Conservation (phyloP, 148 eudicot species). For the Cornus florida region DNA sequence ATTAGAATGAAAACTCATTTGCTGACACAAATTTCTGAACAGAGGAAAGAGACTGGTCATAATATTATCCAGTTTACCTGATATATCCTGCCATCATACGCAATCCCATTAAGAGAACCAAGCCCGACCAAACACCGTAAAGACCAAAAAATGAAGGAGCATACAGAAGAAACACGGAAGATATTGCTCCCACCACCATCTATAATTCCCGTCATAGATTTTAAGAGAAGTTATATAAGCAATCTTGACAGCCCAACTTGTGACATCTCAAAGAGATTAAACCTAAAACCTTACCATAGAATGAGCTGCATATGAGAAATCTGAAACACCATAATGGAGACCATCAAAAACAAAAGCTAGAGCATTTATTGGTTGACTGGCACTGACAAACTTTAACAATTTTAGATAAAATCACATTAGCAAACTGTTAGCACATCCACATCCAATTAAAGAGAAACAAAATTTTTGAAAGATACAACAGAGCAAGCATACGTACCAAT, state of each 20-base stretch:
- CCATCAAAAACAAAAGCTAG: not conserved
- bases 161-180: conserved; percentile 10
- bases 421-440: not conserved
- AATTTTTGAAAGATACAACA: not conserved
- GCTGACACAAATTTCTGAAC: not conserved
- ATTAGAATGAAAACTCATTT: not conserved
- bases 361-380: not conserved
- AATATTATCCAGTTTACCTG: not conserved
- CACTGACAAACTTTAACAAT: not conserved
- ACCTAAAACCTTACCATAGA: conserved; percentile 2
- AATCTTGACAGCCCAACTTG: not conserved
- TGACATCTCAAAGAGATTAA: no score
- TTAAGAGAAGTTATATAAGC: not conserved
- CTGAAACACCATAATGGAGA: not conserved
- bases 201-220: not conserved
- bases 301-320: conserved; percentile 7
- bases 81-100: conserved; percentile 10
- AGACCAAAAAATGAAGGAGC: conserved; percentile 7
- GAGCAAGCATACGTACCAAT: conserved; percentile 7
- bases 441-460: not conserved
- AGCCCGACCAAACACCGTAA: not conserved
- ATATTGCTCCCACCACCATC: conserved; percentile 9
- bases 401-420: not conserved
- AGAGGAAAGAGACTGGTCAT: not conserved
- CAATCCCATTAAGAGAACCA: conserved; percentile 11